Evolutionary conservation across 2,329 filamentous ascomycete species (phyloP).

Genomic region (Curvularia eragrostidis): DNA sequence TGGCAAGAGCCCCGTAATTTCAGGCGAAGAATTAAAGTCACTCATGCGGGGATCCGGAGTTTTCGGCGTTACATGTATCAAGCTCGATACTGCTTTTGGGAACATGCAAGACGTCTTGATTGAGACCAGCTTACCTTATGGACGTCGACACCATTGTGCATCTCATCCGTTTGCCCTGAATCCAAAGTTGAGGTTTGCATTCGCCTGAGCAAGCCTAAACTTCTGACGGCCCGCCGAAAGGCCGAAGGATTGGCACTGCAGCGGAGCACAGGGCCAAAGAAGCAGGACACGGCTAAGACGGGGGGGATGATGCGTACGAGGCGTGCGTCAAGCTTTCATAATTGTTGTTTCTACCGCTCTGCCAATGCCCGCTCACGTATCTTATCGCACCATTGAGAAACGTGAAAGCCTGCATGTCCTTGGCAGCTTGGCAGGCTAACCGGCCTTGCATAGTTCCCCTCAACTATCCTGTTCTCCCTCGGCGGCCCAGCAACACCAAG

Average conservation of each 20-base stretch:
- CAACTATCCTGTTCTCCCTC: constrained; percentile 13
- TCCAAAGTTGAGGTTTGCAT: not conserved
- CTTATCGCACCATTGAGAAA: constrained; percentile 21
- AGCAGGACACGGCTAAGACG: constrained; percentile 13
- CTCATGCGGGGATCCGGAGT: not conserved
- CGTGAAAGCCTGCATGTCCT: constrained; percentile 25
- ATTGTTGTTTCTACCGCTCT: constrained; percentile 12
- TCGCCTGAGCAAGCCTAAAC: not conserved
- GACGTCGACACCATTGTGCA: not conserved
- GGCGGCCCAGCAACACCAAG: constrained; percentile 18
- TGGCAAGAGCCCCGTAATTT: not conserved
- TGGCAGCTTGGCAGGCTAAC: constrained; percentile 33
- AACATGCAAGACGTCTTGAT: not conserved
- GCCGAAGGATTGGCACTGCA: not conserved
- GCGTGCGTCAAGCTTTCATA: constrained; percentile 4
- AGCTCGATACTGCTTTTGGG: not conserved
- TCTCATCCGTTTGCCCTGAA: not conserved
- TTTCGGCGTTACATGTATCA: not conserved
- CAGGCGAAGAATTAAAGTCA: not conserved
- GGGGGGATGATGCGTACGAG: constrained; percentile 7
- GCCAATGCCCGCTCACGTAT: constrained; percentile 17
- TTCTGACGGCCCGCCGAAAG: constrained; percentile 1
- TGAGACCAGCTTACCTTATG: not conserved
- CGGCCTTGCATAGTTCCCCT: constrained; percentile 11
- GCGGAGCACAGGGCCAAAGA: constrained; percentile 8